Evolutionary conservation across 345 rosid species (phyloP).

Genomic region (Syzygium grande): DNA sequence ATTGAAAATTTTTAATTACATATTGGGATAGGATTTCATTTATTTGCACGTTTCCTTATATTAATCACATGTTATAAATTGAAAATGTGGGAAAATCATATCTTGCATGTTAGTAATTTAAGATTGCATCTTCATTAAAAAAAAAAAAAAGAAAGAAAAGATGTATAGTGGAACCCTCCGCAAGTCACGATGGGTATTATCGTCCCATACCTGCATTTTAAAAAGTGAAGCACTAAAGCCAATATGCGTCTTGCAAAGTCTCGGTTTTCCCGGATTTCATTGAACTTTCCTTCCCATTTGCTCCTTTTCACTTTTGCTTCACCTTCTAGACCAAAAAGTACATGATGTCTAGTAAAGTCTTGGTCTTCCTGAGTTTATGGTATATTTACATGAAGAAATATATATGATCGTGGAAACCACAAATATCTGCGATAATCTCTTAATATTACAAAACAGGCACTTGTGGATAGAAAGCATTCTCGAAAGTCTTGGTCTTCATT

Average conservation of each 20-base stretch:
- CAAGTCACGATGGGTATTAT: no score
- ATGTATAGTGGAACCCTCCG: no score
- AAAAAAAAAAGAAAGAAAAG: no score
- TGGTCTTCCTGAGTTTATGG: not conserved
- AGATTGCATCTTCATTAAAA: no score
- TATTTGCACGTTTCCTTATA: not conserved
- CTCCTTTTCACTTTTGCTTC: not conserved
- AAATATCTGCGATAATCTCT: no score
- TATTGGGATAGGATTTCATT: not conserved
- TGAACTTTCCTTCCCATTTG: not conserved
- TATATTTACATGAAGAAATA: not conserved
- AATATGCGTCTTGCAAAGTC: not conserved
- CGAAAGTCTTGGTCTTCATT: not conserved
- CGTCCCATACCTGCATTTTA: no score
- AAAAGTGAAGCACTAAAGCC: not conserved
- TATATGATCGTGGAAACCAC: not conserved
- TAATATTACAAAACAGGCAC: not conserved
- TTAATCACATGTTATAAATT: not conserved
- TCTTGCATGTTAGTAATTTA: not conserved
- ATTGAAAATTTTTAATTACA: not conserved
- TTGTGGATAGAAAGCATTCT: not conserved
- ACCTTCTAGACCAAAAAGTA: not conserved
- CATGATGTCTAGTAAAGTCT: not conserved
- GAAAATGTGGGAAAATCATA: not conserved
- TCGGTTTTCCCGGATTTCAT: fast-evolving